A percentile compares a stretch with the other conserved stretches of the same genome.
These are phyloP conservation scores for Xanthoconium stramineum DNA, from an alignment of 768 basidiomycete genomes.

Conservation along the genomic window DNA sequence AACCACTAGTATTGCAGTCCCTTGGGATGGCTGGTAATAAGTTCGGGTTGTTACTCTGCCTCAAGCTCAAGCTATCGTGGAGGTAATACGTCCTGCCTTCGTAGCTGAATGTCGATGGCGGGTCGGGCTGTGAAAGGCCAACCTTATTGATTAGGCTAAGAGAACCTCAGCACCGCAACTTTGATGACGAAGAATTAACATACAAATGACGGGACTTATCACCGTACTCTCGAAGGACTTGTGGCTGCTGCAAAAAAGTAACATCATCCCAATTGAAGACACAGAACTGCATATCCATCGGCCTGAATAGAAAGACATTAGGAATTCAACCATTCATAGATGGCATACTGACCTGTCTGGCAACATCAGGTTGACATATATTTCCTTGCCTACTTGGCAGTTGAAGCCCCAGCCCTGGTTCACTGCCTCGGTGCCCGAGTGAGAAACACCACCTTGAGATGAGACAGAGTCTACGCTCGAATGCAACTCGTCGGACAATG, in stretches of 20 bases:
- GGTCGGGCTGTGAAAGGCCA: conserved; percentile 39
- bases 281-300: conserved; percentile 56
- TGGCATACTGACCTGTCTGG: conserved; percentile 48
- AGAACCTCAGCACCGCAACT: conserved; percentile 4
- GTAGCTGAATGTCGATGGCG: conserved; percentile 42
- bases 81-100: conserved; percentile 44
- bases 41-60: conserved; percentile 37
- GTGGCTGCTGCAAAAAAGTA: conserved; percentile 35
- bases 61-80: conserved; percentile 44
- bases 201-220: conserved; percentile 42
- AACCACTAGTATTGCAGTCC: background rate
- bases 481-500: background rate
- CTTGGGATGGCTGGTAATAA: conserved; percentile 1
- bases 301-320: conserved; percentile 32
- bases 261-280: conserved; percentile 34
- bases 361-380: conserved; percentile 47
- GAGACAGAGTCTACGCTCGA: background rate
- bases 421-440: background rate
- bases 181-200: conserved; percentile 16
- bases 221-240: conserved; percentile 40
- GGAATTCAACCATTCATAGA: background rate
- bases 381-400: conserved; percentile 39
- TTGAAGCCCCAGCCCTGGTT: conserved; percentile 5
- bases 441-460: background rate
- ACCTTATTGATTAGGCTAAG: conserved; percentile 33